Evolutionary conservation across 371 early-diverging fungal species (phyloP), one percentile per base, ranked within the genome.

Genomic region (Mucor irregularis): DNA sequence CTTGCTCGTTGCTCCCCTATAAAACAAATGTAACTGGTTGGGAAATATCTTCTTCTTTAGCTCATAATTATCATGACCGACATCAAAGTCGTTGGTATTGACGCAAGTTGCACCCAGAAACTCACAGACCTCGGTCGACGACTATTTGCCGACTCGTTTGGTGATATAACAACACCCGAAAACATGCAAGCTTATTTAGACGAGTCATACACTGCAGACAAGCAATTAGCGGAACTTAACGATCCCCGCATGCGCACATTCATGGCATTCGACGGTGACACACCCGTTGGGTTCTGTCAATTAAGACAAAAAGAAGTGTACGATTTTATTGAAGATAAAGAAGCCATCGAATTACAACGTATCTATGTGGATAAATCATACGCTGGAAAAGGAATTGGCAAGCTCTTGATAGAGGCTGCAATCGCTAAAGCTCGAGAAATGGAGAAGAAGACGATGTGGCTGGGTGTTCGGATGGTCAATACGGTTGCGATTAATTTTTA

Each of bases 391-490:
- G 71, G 71, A 3, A 22, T 67, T 25, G 68, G 71, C 1, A 57
- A 56, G 19, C 33, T 26, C 8, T 14, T 71, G 24, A 17, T 71
- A 5, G 24, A 19, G 10, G 13, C 43, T n/a, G 16, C 47, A 5
- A 31, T 66, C 1, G 21, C 28, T 9, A 61, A 57, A 37, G 56
- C 67, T 13, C 40, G 9, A 5, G 16, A 60, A 6, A 17, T 62
- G 13, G 59, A 52, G 2, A 66, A 60, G 33, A 61, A 58, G 43
- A 71, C 71, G 7, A 49, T 71, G 1, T 71, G 71, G 71, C 47
- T 71, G 6, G 71, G 71, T 28, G 71, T 71, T 35, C 68, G 71
- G 68, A 68, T 68, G 47, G 25, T 37, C 16, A 71, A 71, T 13
- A 51, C 53, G 4, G 35, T 11, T 2, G 71, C 68, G 10, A 53